phyloP scores from a whole-genome alignment of 2,329 filamentous ascomycete species.

The Metarhizium anisopliae region DNA sequence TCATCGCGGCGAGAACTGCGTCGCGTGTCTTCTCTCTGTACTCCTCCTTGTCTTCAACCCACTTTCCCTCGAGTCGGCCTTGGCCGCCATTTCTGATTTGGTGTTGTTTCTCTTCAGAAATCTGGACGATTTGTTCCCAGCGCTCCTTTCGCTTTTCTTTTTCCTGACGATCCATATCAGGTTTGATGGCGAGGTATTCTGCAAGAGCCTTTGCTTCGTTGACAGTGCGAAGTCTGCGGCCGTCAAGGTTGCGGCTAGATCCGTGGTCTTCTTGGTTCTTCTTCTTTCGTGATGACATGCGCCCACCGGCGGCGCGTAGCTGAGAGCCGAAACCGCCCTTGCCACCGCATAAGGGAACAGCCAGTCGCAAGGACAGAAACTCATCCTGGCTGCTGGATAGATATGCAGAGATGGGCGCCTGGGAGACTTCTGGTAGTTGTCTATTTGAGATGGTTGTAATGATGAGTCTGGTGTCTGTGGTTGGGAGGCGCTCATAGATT shows the following conservation, averaged over 20 bases:
- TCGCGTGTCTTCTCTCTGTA: conserved; percentile 73
- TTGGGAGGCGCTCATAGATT: conserved; percentile 54
- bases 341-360: conserved; percentile 73
- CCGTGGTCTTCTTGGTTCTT: conserved; percentile 76
- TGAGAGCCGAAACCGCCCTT: conserved; percentile 98
- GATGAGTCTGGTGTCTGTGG: conserved; percentile 52
- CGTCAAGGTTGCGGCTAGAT: conserved; percentile 89
- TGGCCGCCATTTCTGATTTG: conserved; percentile 69
- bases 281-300: conserved; percentile 95
- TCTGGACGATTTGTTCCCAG: conserved; percentile 82
- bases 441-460: conserved; percentile 77
- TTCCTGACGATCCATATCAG: conserved; percentile 93
- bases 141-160: conserved; percentile 76
- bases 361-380: conserved; percentile 76
- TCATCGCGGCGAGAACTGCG: conserved; percentile 64
- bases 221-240: conserved; percentile 79
- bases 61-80: conserved; percentile 74
- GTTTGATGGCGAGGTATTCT: conserved; percentile 90
- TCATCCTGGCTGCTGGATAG: conserved; percentile 49
- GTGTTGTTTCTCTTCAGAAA: conserved; percentile 72
- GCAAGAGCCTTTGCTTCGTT: conserved; percentile 92
- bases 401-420: conserved; percentile 50
- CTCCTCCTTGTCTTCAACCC: conserved; percentile 93
- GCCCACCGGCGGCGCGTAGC: conserved; percentile 88
- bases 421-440: conserved; percentile 48